Conservation (phyloP, 345 rosid genomes). For the Crucihimalaya himalaica region DNA sequence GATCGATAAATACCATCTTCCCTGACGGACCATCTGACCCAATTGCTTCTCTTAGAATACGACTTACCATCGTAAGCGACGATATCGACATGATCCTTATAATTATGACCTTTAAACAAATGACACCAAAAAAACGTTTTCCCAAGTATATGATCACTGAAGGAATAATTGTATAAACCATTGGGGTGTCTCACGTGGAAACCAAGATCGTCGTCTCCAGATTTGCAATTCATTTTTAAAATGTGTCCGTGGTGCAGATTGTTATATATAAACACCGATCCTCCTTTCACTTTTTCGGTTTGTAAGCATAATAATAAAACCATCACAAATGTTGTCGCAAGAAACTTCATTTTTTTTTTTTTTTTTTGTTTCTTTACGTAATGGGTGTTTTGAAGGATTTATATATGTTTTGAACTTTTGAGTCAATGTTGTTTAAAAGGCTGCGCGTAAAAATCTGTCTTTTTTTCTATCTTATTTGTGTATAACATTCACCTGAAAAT, state of each 20-base stretch:
- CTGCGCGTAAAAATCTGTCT: not conserved
- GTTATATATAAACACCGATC: constrained; percentile 19
- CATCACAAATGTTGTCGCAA: constrained; percentile 7
- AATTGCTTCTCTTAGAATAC: not conserved
- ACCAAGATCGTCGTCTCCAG: not conserved
- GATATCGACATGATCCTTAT: not conserved
- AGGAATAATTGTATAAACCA: not conserved
- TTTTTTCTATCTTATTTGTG: not conserved
- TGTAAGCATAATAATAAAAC: not conserved
- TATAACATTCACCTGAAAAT: not conserved
- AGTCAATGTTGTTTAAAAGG: not conserved
- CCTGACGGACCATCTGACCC: constrained; percentile 17
- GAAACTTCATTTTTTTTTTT: not conserved
- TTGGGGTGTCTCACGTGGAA: not conserved
- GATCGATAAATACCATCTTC: constrained; percentile 15
- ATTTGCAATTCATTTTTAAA: constrained; percentile 16
- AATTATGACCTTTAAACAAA: not conserved
- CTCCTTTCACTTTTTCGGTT: constrained; percentile 11
- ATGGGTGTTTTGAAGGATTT: not conserved
- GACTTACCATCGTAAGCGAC: not conserved
- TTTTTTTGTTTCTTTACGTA: not conserved
- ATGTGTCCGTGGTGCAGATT: not conserved
- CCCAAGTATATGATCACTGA: not conserved
- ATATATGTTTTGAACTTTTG: not conserved
- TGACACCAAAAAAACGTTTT: constrained; percentile 4